phyloP scores from a whole-genome alignment of 1,139 yeast species.

The Schizosaccharomyces versatilis region DNA sequence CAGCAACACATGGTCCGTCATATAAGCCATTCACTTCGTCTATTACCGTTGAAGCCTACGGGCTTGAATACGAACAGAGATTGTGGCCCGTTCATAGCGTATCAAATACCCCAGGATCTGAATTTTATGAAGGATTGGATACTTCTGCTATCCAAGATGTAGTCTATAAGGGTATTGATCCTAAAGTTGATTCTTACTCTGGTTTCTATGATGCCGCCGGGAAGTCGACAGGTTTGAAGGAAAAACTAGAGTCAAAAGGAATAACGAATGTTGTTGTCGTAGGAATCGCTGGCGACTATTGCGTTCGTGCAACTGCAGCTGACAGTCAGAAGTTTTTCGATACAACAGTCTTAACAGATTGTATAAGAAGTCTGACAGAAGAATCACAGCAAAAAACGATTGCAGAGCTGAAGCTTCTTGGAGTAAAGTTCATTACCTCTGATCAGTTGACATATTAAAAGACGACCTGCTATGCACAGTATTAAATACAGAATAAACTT shows the following conservation, averaged over 20 bases:
- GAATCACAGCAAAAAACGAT: not conserved
- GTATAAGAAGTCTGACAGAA: not conserved
- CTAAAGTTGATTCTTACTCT: conserved; percentile 1
- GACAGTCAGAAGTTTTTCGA: not conserved
- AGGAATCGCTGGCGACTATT: not conserved
- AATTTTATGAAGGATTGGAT: not conserved
- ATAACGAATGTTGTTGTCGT: not conserved
- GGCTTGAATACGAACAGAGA: not conserved
- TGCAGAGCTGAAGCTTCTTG: not conserved
- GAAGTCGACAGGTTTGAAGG: not conserved
- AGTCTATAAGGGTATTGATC: not conserved
- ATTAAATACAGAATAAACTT: no score
- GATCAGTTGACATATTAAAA: no score
- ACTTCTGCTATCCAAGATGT: not conserved
- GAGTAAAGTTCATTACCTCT: no score
- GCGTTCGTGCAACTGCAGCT: not conserved
- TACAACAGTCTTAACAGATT: not conserved
- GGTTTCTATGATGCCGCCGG: not conserved
- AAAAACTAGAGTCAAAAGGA: not conserved
- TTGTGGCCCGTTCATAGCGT: not conserved
- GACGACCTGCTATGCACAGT: no score
- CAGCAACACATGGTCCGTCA: not conserved
- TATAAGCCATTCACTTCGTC: not conserved
- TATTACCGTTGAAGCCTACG: not conserved
- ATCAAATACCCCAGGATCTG: not conserved